These are phyloP conservation scores for Ascochyta fabae DNA, from an alignment of 2,329 filamentous ascomycete species.

Conservation along the genomic window DNA sequence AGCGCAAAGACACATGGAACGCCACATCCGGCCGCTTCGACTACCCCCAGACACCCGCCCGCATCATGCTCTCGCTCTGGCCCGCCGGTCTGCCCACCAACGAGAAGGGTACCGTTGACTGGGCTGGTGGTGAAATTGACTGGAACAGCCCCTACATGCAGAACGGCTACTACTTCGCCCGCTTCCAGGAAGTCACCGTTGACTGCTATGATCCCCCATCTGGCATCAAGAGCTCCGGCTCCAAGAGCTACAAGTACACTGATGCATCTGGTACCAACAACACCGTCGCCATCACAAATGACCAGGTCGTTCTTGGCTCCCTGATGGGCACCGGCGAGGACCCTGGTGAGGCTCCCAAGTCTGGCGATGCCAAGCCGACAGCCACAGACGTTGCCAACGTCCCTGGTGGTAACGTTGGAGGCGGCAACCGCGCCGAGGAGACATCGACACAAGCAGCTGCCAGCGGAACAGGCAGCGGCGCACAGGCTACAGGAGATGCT, in stretches of 20 bases:
- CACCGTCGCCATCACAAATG: slow-evolving; percentile 75
- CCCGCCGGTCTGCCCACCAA: slow-evolving; percentile 84
- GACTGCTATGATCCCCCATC: slow-evolving; percentile 86
- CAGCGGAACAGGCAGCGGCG: slow-evolving; percentile 12
- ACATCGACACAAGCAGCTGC: slow-evolving; percentile 19
- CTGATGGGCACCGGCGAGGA: slow-evolving; percentile 82
- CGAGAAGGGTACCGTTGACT: slow-evolving; percentile 81
- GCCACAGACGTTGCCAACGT: slow-evolving; percentile 55
- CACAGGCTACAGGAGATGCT: slow-evolving; percentile 15
- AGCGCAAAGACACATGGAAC: slow-evolving; percentile 86
- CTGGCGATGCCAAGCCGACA: slow-evolving; percentile 36
- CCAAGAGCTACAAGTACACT: slow-evolving; percentile 77
- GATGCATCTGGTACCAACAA: slow-evolving; percentile 71
- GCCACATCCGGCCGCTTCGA: slow-evolving; percentile 78
- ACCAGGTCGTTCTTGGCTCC: slow-evolving; percentile 77
- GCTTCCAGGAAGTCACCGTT: slow-evolving; percentile 77
- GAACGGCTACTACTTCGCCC: slow-evolving; percentile 88
- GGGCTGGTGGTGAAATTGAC: slow-evolving; percentile 90
- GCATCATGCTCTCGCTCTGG: slow-evolving; percentile 95
- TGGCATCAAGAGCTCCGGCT: slow-evolving; percentile 66
- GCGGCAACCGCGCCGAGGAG: slow-evolving; percentile 51
- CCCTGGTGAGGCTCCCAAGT: slow-evolving; percentile 56
- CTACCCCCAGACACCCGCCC: slow-evolving; percentile 89
- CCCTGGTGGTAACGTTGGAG: slow-evolving; percentile 62
- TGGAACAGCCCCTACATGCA: slow-evolving; percentile 85